These are phyloP conservation scores for Puccinia polysora DNA, from an alignment of 1,284 basidiomycete genomes.

Conservation along the genomic window DNA sequence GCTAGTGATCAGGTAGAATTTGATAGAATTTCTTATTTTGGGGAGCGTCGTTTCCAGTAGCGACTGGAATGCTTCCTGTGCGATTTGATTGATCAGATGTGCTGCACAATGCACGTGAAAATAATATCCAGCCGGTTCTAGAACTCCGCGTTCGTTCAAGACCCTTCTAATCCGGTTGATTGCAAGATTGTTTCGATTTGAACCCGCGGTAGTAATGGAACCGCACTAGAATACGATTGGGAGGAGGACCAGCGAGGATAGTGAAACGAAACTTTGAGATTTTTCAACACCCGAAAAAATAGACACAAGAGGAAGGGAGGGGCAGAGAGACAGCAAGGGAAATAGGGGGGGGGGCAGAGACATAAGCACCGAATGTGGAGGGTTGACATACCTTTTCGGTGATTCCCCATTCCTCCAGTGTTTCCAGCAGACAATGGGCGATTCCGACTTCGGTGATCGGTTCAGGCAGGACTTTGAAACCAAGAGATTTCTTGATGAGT, in stretches of 20 bases:
- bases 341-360: not conserved
- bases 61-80: not conserved
- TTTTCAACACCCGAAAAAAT: not conserved
- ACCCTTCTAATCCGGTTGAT: not conserved
- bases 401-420: constrained; percentile 2
- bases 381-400: not conserved
- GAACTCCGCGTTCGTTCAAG: not conserved
- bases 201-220: constrained; percentile 6
- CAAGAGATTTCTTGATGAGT: not conserved
- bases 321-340: not conserved
- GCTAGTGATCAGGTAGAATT: not conserved
- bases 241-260: too few species aligned
- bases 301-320: not conserved
- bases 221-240: constrained; percentile 15
- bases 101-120: constrained; percentile 12
- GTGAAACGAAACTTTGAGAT: too few species aligned
- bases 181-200: constrained; percentile 11
- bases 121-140: not conserved
- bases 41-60: not conserved
- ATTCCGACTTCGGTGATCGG: not conserved
- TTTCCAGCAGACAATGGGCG: not conserved
- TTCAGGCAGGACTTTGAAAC: not conserved
- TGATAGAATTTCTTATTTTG: not conserved
- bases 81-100: not conserved
- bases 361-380: too few species aligned